Conservation (phyloP, 2,329 filamentous ascomycete genomes). For the Ceratocystis alfenasii region DNA sequence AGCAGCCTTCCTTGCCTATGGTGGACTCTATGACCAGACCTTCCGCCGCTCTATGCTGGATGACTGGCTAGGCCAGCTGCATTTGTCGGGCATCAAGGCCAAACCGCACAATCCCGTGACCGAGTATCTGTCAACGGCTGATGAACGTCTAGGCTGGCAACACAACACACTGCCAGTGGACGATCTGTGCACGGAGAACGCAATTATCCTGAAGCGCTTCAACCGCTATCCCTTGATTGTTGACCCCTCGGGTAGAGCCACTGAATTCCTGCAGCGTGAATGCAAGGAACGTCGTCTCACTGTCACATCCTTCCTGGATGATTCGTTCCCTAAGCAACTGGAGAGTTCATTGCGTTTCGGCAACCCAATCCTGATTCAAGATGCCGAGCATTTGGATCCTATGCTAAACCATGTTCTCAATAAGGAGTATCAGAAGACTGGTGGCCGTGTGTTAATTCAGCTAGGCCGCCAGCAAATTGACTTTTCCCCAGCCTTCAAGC, state of each 20-base stretch:
- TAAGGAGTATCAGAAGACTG: slow-evolving; percentile 98
- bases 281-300: slow-evolving; percentile 88
- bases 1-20: slow-evolving; percentile 94
- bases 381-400: slow-evolving; percentile 92
- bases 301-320: slow-evolving; percentile 94
- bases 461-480: slow-evolving; percentile 98
- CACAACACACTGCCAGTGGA: slow-evolving; percentile 87
- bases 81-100: slow-evolving; percentile 82
- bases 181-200: slow-evolving; percentile 96
- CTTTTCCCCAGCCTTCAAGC: slow-evolving; percentile 90
- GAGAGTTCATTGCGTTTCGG: slow-evolving; percentile 95
- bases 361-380: slow-evolving; percentile 96
- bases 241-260: slow-evolving; percentile 87
- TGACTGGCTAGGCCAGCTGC: slow-evolving; percentile 89
- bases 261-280: slow-evolving; percentile 90
- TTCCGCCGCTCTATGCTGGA: slow-evolving; percentile 97
- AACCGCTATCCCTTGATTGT: slow-evolving; percentile 98
- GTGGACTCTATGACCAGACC: slow-evolving; percentile 92
- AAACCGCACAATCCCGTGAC: slow-evolving; percentile 91
- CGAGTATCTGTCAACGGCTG: slow-evolving; percentile 91
- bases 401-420: slow-evolving; percentile 98
- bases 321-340: slow-evolving; percentile 94
- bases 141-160: slow-evolving; percentile 91
- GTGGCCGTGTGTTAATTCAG: slow-evolving; percentile 93
- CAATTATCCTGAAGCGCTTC: slow-evolving; percentile 93